phyloP scores from a whole-genome alignment of 352 stramenopile species.

The Globisporangium orthogonon region DNA sequence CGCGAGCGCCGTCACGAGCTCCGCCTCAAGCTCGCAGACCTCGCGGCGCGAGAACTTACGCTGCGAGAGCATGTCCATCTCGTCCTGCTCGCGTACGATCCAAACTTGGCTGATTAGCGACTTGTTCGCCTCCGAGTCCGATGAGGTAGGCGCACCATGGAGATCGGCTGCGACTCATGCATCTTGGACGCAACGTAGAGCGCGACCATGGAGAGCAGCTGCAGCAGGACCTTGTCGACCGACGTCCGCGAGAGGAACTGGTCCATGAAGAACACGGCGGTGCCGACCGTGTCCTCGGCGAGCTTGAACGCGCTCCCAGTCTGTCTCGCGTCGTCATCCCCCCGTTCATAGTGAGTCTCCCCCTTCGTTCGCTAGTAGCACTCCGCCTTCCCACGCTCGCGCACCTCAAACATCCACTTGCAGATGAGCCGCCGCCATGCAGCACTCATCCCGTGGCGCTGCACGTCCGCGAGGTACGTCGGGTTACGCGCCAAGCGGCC shows the following conservation, averaged over 20 bases:
- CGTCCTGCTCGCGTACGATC: conserved; percentile 16
- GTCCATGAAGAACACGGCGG: conserved; percentile 41
- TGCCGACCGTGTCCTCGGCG: conserved; percentile 35
- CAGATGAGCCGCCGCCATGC: conserved; percentile 35
- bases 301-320: conserved; percentile 45
- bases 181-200: conserved; percentile 53
- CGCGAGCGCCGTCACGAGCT: conserved; percentile 26
- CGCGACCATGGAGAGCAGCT: conserved; percentile 43
- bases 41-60: conserved; percentile 34
- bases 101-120: no score
- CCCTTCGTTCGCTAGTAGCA: no score
- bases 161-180: conserved; percentile 43
- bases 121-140: no score
- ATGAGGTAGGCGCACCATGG: conserved; percentile 20
- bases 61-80: conserved; percentile 43
- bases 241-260: conserved; percentile 33
- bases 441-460: conserved; percentile 36
- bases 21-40: conserved; percentile 26
- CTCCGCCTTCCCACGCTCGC: neutral
- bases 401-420: conserved; percentile 47
- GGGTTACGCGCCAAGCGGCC: conserved; percentile 14
- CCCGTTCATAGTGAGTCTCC: neutral
- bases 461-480: conserved; percentile 26
- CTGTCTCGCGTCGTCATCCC: conserved; percentile 6
- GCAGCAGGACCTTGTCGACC: conserved; percentile 45